A percentile compares a stretch with the other conserved stretches of the same genome.
Evolutionary conservation across 495 filamentous ascomycete genomes (phyloP).

Genomic region (Podospora pseudoanserina): DNA sequence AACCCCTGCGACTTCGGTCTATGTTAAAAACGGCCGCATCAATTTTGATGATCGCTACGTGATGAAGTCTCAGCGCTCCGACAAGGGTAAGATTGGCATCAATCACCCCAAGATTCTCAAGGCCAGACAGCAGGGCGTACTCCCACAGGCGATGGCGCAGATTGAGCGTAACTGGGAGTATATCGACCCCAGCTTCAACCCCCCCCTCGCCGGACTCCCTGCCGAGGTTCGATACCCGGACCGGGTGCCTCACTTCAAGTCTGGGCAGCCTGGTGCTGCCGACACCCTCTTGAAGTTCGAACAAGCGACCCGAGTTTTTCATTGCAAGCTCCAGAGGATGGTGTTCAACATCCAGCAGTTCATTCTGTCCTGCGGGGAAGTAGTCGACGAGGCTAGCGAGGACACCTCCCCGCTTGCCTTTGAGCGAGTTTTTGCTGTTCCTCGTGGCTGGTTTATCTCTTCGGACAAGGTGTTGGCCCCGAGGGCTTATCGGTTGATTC

Average conservation of each 20-base stretch:
- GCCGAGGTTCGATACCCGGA: neutral
- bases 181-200: conserved; percentile 13
- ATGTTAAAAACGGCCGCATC: conserved; percentile 14
- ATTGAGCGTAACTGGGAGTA: conserved; percentile 23
- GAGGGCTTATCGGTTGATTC: neutral
- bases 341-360: neutral
- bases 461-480: neutral
- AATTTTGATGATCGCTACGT: conserved; percentile 22
- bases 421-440: neutral
- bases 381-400: neutral
- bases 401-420: too few relatives aligned
- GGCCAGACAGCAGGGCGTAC: conserved; percentile 8
- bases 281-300: neutral
- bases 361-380: neutral
- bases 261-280: neutral
- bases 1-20: conserved; percentile 5
- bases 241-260: neutral
- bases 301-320: neutral
- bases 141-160: conserved; percentile 10
- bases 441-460: neutral
- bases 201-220: conserved; percentile 31
- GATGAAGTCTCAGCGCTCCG: neutral
- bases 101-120: conserved; percentile 26
- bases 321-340: neutral
- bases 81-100: conserved; percentile 1